Evolutionary conservation across 2,329 filamentous ascomycete genomes (phyloP).

Genomic region (Penicillium sumatraense): DNA sequence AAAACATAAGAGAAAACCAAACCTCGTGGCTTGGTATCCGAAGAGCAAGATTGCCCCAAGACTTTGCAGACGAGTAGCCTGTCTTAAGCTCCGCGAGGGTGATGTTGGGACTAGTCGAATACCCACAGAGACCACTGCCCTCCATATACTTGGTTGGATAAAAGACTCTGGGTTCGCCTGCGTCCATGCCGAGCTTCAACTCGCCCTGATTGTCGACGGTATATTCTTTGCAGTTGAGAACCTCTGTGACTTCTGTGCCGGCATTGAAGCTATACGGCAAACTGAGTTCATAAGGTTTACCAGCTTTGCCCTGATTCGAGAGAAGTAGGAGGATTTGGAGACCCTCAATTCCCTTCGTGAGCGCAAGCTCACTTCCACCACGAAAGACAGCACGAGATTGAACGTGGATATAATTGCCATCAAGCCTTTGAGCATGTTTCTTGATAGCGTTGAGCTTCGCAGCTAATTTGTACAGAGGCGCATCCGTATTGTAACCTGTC

Average conservation of each 20-base stretch:
- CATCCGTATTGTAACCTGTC: conserved; percentile 41
- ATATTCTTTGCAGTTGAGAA: conserved; percentile 34
- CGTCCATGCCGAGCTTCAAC: conserved; percentile 33
- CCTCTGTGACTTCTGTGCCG: conserved; percentile 30
- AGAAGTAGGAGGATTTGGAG: conserved; percentile 50
- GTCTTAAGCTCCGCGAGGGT: conserved; percentile 10
- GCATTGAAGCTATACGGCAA: conserved; percentile 35
- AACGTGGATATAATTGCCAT: conserved; percentile 43
- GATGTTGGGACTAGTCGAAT: conserved; percentile 11
- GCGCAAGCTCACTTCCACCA: conserved; percentile 44
- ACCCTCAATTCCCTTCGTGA: conserved; percentile 51
- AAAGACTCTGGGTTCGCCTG: conserved; percentile 37
- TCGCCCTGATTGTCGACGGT: conserved; percentile 29
- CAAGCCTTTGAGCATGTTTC: conserved; percentile 43
- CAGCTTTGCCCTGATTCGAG: conserved; percentile 45
- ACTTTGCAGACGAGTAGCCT: background rate
- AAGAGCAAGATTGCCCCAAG: background rate
- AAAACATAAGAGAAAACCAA: background rate
- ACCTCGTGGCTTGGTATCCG: background rate
- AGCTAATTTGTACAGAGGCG: conserved; percentile 45
- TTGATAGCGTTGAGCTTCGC: conserved; percentile 49
- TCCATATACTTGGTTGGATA: conserved; percentile 32
- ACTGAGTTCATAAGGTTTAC: conserved; percentile 34
- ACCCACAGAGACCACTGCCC: conserved; percentile 39
- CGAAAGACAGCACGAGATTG: conserved; percentile 23